These are phyloP conservation scores for Fusarium dlaminii DNA, from an alignment of 2,329 filamentous ascomycete genomes.

Conservation along the genomic window DNA sequence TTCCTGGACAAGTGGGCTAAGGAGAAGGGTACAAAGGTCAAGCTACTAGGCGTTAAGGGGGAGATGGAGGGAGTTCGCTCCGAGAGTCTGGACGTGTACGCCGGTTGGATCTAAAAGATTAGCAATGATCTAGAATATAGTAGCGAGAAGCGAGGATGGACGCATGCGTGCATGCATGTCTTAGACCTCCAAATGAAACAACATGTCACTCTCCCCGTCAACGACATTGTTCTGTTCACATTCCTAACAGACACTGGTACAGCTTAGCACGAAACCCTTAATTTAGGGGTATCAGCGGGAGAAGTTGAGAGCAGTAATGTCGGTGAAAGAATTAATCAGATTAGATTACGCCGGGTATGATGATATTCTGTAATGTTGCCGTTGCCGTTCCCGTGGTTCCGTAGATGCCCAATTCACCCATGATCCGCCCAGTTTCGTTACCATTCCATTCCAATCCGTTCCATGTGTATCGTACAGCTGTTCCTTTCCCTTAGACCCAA, in stretches of 20 bases:
- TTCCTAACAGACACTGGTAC: constrained; percentile 6
- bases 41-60: constrained; percentile 74
- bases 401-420: constrained; percentile 12
- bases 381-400: constrained; percentile 8
- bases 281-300: not conserved
- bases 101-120: constrained; percentile 52
- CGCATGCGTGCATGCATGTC: constrained; percentile 11
- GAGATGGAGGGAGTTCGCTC: constrained; percentile 73
- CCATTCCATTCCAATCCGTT: not conserved
- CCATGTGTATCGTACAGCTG: constrained; percentile 22
- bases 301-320: not conserved
- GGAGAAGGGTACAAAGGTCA: constrained; percentile 69
- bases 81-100: constrained; percentile 57
- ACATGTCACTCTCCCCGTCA: constrained; percentile 1
- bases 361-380: constrained; percentile 10
- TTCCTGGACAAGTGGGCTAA: constrained; percentile 74
- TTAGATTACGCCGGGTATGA: constrained; percentile 34
- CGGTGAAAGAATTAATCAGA: constrained; percentile 14
- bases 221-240: constrained; percentile 28
- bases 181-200: constrained; percentile 29
- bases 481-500: constrained; percentile 14
- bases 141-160: constrained; percentile 11
- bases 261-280: not conserved
- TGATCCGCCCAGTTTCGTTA: constrained; percentile 3
- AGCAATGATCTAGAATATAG: not conserved